Base-by-base conservation (phyloP, 495 filamentous ascomycete species). In the Lophiotrema nucula region DNA sequence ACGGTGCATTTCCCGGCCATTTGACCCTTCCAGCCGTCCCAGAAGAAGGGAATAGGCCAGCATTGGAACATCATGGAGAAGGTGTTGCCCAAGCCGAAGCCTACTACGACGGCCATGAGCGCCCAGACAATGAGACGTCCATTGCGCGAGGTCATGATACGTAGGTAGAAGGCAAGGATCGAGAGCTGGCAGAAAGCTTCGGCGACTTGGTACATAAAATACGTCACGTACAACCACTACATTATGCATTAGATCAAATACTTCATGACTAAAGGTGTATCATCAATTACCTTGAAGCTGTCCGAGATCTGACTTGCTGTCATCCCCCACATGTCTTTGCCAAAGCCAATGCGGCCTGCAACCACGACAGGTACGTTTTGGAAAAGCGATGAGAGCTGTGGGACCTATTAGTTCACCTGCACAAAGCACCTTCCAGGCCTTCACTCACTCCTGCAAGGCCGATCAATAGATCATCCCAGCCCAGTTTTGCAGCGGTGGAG, bases 131-230 rank as follows among this genome's bases (percentile, higher is more conserved):
- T 43, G 16, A 50, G 47, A 28, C 65, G 66, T 41, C 65, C 67
- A 11, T 60, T 53, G 2, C 18, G 48, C 13, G 47, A 45, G 6
- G 64, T 67, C 47, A 76, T 72, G 48, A 76, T 66, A 16, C 73
- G 69, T 12, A 66, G 60, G 57, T 73, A 76, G 38, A 74, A 70
- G n/a, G 69, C 47, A 21, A 74, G 67, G 35, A 72, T 70, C 1
- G 75, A 75, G 35, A 77, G 65, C 27, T 77, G 74, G 48, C 69
- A 71, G 12, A 73, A 68, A 2, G 69, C 56, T 64, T 74, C 60
- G 15, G 50, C 62, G 12, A 62, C 25, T 55, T 62, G 67, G 48
- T 73, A 74, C 28, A 71, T 63, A 19, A 67, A 44, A 31, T 74
- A 66, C 8, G 66, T 63, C 28, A 71, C 52, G 16, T 60, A 61